Conservation (phyloP, 2,329 filamentous ascomycete genomes). For the Aspergillus clavatus region DNA sequence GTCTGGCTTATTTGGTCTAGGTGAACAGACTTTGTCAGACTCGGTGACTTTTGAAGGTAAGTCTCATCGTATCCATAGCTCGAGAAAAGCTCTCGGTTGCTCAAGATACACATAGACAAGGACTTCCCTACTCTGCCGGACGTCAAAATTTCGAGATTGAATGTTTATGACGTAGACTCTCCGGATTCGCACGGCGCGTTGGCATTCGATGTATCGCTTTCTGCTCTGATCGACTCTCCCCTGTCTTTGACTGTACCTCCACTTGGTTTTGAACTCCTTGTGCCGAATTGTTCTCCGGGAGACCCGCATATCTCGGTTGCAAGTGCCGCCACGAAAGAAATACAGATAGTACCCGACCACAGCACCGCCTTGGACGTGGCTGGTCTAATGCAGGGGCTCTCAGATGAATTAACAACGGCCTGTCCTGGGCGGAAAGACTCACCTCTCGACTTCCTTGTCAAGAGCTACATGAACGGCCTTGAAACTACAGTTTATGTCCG, state of each 20-base stretch:
- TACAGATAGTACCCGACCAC: constrained; percentile 64
- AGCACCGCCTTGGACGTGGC: constrained; percentile 65
- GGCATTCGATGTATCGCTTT: constrained; percentile 71
- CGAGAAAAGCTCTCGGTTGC: constrained; percentile 17
- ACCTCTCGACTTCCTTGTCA: constrained; percentile 76
- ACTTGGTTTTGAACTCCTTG: constrained; percentile 77
- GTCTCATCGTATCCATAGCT: constrained; percentile 50
- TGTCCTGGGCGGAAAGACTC: constrained; percentile 77
- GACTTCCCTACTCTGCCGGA: constrained; percentile 72
- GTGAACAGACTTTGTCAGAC: constrained; percentile 70
- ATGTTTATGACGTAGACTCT: constrained; percentile 65
- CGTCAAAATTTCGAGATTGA: constrained; percentile 76
- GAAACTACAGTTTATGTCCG: constrained; percentile 77
- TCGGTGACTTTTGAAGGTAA: constrained; percentile 78
- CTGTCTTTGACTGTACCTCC: constrained; percentile 71
- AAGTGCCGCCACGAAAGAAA: constrained; percentile 62
- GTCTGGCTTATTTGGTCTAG: constrained; percentile 73
- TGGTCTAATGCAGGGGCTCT: constrained; percentile 68
- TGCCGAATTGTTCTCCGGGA: constrained; percentile 70
- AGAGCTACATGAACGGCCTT: constrained; percentile 74
- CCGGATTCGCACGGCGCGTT: constrained; percentile 60
- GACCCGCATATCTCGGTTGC: constrained; percentile 75
- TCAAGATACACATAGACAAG: constrained; percentile 39
- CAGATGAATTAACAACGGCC: constrained; percentile 63
- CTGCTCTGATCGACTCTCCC: constrained; percentile 71